Evolutionary conservation across 306 rosid genomes (phyloP), one percentile per base, ranked within the genome.

Genomic region (Citrullus mucosospermus): DNA sequence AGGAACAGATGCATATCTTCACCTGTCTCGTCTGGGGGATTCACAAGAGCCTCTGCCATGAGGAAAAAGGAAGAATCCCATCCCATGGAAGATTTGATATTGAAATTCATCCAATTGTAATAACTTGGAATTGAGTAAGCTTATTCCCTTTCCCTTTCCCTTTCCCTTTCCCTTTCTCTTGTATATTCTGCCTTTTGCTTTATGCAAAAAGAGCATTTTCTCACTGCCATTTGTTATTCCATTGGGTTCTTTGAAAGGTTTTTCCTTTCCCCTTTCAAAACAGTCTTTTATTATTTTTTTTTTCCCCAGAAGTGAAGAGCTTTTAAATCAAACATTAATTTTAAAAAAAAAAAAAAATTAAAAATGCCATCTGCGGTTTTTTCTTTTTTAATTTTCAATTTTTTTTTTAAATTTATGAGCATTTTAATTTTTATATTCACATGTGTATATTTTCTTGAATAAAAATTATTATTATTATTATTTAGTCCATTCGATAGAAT

Each of bases 1-100:
- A 93, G 98, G 97, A 38, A 93, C 97, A 6, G 97, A 93, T 84
- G 98, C 97, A 51, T 93, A 90, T 85, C 98, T 93, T 62, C 98
- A 91, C 80, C 77, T 93, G 77, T 93, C 98, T 60, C 97, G 97
- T 72, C 80, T 91, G 84, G 97, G 97, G 83, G 96, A 91, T 88
- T 93, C 97, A 28, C 92, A 93, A 80, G 97, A 93, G 59, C 97
- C 98, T 55, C 78, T 93, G 84, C 85, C 96, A 17, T 93, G 86
- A 90, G 67, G 22, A 53, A 43, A 53, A 75, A 4, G 5, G 30
- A 41, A 20, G 18, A 20, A 68, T 18, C 8, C 4, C 9, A 38
- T 67, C 5, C 32, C 69, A 6, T 32, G 0, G 20, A 3, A 17
- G 10, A 32, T 63, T 63, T 30, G 44, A 11, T 41, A 68, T n/a